Evolutionary conservation across 75 land plant genomes (phyloP), one percentile per base, ranked within the genome.

Genomic region (Cupressus sempervirens): DNA sequence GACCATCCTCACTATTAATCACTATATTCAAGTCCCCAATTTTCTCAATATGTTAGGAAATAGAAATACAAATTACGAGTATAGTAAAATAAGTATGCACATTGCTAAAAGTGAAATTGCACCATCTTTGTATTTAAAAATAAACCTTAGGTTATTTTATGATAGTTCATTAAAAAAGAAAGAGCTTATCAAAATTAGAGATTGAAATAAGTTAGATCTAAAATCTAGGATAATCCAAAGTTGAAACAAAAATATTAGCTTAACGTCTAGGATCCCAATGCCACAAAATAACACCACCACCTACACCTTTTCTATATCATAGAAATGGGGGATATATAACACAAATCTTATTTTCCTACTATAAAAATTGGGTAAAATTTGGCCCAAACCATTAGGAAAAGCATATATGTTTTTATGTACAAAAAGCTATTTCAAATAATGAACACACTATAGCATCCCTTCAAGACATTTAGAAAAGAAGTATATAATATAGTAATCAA

Each of bases 401-500:
- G 81, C 81, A 79, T 79, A 4, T 76, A 34, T 45, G 81, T 79
- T 45, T 79, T 79, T 79, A 79, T 43, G 20, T 26, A 23, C 48
- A 79, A 50, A 11, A n/a, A 45, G 50, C 46, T 79, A 48, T 23
- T 38, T 45, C 46, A 79, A 79, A 30, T 43, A 79, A 26, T 11
- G 9, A 79, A 43, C 81, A 77, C 80, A 79, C 81, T 36, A 11
- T 79, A 79, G 50, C 48, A 43, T 79, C 48, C 48, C 81, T 43
- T 26, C 50, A 45, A 32, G 30, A 76, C 50, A 45, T 43, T 26
- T 14, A n/a, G 26, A 79, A 77, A 79, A 43, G 29, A 30, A 45
- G 30, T 23, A 26, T 79, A 79, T 79, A n/a, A 79, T 79, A 79
- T 50, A 79, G 81, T 79, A 45, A 45, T 40, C 41, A 79, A 79